phyloP scores from a whole-genome alignment of 129 eudicot species.

The Centrapalus pauciflorus region DNA sequence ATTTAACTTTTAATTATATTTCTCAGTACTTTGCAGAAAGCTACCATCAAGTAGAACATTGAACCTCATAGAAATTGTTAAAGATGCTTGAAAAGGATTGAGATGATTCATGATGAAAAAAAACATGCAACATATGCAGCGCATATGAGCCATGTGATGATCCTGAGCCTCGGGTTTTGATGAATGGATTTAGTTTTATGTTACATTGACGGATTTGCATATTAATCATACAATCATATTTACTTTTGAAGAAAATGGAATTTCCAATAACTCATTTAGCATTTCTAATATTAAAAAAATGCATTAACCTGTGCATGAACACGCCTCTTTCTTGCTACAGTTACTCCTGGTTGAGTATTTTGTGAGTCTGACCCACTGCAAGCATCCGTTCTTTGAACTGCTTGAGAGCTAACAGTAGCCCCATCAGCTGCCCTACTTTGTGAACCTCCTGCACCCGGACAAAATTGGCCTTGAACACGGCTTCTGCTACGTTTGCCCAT shows the following conservation, averaged over 20 bases:
- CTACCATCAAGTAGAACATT: not conserved
- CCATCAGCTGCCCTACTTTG: constrained; percentile 11
- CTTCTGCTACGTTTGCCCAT: constrained; percentile 34
- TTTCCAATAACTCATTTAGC: not conserved
- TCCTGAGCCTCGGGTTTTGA: not conserved
- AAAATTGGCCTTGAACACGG: not conserved
- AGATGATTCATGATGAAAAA: not conserved
- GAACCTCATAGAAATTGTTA: not conserved
- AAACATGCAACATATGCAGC: not conserved
- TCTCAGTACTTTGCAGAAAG: not conserved
- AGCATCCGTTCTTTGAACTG: not conserved
- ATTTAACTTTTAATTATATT: not conserved
- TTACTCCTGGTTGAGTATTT: constrained; percentile 47
- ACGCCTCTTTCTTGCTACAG: constrained; percentile 64
- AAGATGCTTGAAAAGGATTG: not conserved
- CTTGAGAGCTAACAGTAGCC: not conserved
- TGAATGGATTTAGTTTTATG: not conserved
- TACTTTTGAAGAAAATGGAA: not conserved
- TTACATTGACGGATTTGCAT: not conserved
- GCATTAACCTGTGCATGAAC: constrained; percentile 69
- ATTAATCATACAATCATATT: not conserved
- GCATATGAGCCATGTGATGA: not conserved
- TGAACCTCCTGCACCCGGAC: constrained; percentile 11
- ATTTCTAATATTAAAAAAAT: not conserved
- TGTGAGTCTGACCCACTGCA: constrained; percentile 49